Percentiles rank a stretch among this genome's conserved stretches.
phyloP scores from a whole-genome alignment of 306 rosid genomes.

The Potentilla sterilis region DNA sequence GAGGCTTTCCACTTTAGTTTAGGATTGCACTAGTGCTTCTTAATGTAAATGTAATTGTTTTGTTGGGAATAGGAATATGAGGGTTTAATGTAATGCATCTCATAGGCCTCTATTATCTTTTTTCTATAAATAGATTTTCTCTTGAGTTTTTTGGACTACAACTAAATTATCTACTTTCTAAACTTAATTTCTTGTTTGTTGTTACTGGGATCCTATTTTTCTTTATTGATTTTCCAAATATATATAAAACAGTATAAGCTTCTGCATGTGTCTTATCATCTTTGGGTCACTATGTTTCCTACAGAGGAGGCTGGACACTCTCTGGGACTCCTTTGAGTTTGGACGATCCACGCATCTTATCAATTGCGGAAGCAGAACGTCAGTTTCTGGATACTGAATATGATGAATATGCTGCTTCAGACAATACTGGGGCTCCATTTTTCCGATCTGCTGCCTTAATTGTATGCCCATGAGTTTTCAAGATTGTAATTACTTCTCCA shows the following conservation, averaged over 20 bases:
- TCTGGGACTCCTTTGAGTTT: constrained; percentile 96
- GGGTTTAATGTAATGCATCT: not conserved
- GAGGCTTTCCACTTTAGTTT: not conserved
- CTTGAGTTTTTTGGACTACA: not conserved
- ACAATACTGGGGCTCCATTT: constrained; percentile 89
- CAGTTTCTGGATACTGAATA: constrained; percentile 86
- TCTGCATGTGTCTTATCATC: not conserved
- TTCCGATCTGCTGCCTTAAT: constrained; percentile 94
- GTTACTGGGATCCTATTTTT: not conserved
- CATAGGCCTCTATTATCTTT: not conserved
- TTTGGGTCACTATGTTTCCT: constrained; percentile 21
- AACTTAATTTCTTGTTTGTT: not conserved
- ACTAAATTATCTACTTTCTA: not conserved
- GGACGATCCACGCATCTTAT: constrained; percentile 88
- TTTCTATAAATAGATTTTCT: not conserved
- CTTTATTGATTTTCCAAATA: not conserved
- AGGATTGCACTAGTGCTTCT: not conserved
- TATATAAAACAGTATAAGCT: not conserved
- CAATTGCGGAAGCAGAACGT: constrained; percentile 97
- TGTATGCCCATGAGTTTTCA: constrained; percentile 45
- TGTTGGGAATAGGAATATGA: not conserved
- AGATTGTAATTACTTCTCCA: not conserved
- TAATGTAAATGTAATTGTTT: not conserved
- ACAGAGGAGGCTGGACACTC: constrained; percentile 95
- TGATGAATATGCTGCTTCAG: constrained; percentile 87